Base-by-base conservation (phyloP, 1,284 basidiomycete genomes). In the Irpex sp. region DNA sequence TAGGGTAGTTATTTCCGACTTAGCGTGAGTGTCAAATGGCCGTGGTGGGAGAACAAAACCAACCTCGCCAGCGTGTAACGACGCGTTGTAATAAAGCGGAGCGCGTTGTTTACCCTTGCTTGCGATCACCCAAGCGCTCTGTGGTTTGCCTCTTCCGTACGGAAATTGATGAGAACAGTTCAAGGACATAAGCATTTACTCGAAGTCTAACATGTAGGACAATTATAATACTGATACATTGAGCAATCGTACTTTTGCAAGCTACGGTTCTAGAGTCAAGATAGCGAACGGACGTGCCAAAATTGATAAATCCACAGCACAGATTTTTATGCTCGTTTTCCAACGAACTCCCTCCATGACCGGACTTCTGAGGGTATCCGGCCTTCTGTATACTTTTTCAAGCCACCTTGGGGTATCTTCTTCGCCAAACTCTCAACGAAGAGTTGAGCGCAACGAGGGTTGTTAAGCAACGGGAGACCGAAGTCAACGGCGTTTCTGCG, bases 321-420 rank as follows among this genome's bases (percentile, higher is more conserved):
- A 54, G 2, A 58, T 80, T 51, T 51, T 21, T 68, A 91, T 51
- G 85, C 88, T 57, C 80, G 80, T 62, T 76, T 76, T 33, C 90
- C 91, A 57, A 94, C 86, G 74, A 94, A 96, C 74, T 94, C 92
- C 63, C 86, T 81, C 93, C 93, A 96, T 49, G 91, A 94, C 68
- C 84, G 86, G 69, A 99, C 96, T 75, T 98, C 96, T 9, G 88
- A 82, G n/a, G 96, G 96, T 69, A 97, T 91, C 62, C 82, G 85
- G 49, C 94, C 96, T 77, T 98, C 96, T 56, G 81, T 80, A 73
- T 98, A 99, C 19, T 84, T 84, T 63, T 85, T 78, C 69, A 98
- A 77, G 52, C 90, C 93, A 64, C 93, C 92, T 66, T 88, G 76
- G 35, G 91, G 89, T 73, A 98, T 91, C 78, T 97, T 96, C 75